Conservation (phyloP, 345 rosid genomes). For the Ricinus communis region DNA sequence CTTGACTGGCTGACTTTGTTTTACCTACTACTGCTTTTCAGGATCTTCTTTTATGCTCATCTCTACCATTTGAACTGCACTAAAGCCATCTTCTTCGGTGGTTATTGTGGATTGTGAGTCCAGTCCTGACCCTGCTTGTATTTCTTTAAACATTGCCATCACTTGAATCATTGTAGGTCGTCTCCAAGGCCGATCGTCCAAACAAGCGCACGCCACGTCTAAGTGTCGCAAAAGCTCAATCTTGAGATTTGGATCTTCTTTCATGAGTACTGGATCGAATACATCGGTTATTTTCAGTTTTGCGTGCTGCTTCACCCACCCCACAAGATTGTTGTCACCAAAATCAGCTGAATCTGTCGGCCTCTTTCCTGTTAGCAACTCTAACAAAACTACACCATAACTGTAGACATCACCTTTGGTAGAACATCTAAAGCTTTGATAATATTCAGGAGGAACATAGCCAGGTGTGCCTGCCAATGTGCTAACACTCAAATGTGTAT, state of each 20-base stretch:
- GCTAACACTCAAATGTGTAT: slow-evolving; percentile 94
- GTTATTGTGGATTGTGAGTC: slow-evolving; percentile 73
- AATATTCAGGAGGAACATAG: slow-evolving; percentile 95
- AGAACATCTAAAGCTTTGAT: slow-evolving; percentile 90
- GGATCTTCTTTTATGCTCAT: slow-evolving; percentile 84
- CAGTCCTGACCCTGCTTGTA: slow-evolving; percentile 72
- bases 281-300: slow-evolving; percentile 70
- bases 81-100: slow-evolving; percentile 65
- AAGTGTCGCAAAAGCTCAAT: slow-evolving; percentile 76
- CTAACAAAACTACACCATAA: slow-evolving; percentile 87
- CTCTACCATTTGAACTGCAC: slow-evolving; percentile 59
- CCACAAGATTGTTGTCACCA: slow-evolving; percentile 95
- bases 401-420: slow-evolving; percentile 94
- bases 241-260: slow-evolving; percentile 68
- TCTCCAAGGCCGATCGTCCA: slow-evolving; percentile 67
- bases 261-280: slow-evolving; percentile 69
- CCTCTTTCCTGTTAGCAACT: slow-evolving; percentile 81
- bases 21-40: slow-evolving; percentile 42
- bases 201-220: slow-evolving; percentile 71
- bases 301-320: slow-evolving; percentile 96
- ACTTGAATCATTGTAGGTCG: slow-evolving; percentile 87
- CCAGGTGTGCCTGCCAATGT: slow-evolving; percentile 98
- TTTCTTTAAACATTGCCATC: slow-evolving; percentile 73
- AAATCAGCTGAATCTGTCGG: slow-evolving; percentile 96
- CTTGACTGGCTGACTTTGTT: too few species aligned